A percentile compares a stretch with the other conserved stretches of the same genome.
Evolutionary conservation across 805 yeast species (phyloP).

Genomic region (Isabelozyma rhagii): DNA sequence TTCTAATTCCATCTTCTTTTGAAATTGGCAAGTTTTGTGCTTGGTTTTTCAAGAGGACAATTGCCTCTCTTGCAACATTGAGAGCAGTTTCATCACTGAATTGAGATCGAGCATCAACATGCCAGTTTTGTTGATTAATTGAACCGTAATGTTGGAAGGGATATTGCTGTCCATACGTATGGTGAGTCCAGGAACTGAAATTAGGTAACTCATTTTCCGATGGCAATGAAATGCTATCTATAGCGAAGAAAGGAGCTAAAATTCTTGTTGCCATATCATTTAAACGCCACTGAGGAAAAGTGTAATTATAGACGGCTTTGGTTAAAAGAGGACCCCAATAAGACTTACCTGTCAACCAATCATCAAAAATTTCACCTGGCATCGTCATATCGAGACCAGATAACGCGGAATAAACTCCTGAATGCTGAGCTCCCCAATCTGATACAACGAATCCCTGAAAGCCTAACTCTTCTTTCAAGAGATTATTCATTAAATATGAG

Average conservation of each 20-base stretch:
- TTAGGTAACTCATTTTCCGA: conserved; percentile 45
- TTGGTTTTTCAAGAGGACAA: conserved; percentile 52
- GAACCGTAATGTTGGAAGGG: conserved; percentile 56
- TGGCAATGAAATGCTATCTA: conserved; percentile 35
- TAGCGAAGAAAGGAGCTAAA: conserved; percentile 52
- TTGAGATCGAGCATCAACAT: conserved; percentile 49
- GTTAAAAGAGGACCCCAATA: conserved; percentile 59
- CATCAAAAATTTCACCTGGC: conserved; percentile 58
- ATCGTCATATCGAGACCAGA: conserved; percentile 65
- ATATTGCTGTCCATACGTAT: conserved; percentile 51
- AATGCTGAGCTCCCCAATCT: conserved; percentile 65
- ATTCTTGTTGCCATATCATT: conserved; percentile 64
- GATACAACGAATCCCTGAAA: conserved; percentile 67
- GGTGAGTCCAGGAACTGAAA: conserved; percentile 57
- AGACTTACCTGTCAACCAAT: conserved; percentile 51
- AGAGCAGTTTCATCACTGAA: conserved; percentile 48
- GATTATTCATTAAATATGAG: conserved; percentile 49
- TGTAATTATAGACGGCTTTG: conserved; percentile 51
- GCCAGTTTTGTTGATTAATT: conserved; percentile 51
- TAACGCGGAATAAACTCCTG: conserved; percentile 53
- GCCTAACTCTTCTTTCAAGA: conserved; percentile 59
- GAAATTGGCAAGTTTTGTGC: conserved; percentile 52
- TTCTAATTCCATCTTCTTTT: conserved; percentile 37
- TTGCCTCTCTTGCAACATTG: conserved; percentile 55
- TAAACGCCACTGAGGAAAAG: conserved; percentile 50